phyloP scores from a whole-genome alignment of 2,329 filamentous ascomycete species.

The Zasmidium citrigriseum region DNA sequence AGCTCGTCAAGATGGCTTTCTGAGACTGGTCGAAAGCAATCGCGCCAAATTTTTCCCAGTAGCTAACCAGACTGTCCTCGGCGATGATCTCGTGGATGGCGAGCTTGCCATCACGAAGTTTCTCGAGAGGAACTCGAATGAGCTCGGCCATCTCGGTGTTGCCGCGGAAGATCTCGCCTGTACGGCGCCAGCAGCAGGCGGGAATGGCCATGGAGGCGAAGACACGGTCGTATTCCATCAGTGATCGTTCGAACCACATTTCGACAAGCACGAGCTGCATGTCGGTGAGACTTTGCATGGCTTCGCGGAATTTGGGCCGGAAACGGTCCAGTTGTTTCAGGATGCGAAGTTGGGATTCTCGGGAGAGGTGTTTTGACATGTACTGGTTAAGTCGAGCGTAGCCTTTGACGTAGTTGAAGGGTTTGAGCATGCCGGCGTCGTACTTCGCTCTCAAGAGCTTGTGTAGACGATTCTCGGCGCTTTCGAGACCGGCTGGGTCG shows the following conservation, averaged over 20 bases:
- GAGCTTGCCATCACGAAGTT: conserved; percentile 87
- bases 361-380: conserved; percentile 84
- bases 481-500: conserved; percentile 83
- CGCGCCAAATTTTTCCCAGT: conserved; percentile 98
- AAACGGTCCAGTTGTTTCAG: conserved; percentile 89
- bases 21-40: conserved; percentile 94
- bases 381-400: conserved; percentile 88
- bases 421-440: conserved; percentile 88
- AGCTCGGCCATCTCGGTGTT: conserved; percentile 99
- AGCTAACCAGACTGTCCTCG: conserved; percentile 91
- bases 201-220: conserved; percentile 99
- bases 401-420: conserved; percentile 98
- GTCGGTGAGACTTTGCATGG: conserved; percentile 88
- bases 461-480: conserved; percentile 92
- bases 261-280: conserved; percentile 93
- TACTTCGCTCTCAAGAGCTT: conserved; percentile 93
- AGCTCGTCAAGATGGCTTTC: conserved; percentile 93
- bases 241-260: conserved; percentile 96
- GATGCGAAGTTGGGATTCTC: conserved; percentile 84
- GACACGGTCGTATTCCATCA: conserved; percentile 98
- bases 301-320: conserved; percentile 91
- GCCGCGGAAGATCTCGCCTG: conserved; percentile 93
- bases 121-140: conserved; percentile 88
- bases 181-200: conserved; percentile 94
- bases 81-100: conserved; percentile 94